Evolutionary conservation across 2,329 filamentous ascomycete species (phyloP).

Genomic region (Aspergillus fumigatus): DNA sequence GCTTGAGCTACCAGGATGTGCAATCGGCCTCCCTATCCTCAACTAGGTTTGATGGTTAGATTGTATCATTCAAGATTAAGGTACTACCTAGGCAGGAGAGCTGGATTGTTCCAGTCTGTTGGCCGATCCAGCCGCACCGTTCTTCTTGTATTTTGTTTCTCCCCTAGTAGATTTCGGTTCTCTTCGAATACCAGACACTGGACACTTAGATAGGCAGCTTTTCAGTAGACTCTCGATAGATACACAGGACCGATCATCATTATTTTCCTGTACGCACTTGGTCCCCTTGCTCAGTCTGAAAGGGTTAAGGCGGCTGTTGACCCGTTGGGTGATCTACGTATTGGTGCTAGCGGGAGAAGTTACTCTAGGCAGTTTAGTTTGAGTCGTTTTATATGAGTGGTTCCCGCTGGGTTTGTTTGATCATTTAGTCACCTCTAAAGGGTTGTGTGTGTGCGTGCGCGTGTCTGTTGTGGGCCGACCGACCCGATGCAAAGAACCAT

Average conservation of each 20-base stretch:
- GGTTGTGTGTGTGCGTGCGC: neutral
- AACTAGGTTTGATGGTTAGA: neutral
- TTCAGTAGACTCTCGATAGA: neutral
- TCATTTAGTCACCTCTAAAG: conserved; percentile 3
- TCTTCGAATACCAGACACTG: neutral
- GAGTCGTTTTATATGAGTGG: conserved; percentile 1
- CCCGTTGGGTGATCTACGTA: conserved; percentile 16
- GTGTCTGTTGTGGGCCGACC: conserved; percentile 13
- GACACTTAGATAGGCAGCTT: neutral
- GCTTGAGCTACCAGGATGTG: neutral
- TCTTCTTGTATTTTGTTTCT: neutral
- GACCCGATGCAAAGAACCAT: conserved; percentile 16
- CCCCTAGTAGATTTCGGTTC: too few species aligned
- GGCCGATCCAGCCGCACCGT: neutral
- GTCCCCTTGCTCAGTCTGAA: conserved; percentile 1
- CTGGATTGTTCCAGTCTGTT: neutral
- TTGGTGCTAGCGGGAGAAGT: conserved; percentile 9
- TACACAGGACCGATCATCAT: neutral
- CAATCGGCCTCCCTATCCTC: neutral
- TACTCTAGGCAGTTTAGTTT: conserved; percentile 1
- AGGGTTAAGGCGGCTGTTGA: conserved; percentile 2
- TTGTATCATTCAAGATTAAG: neutral
- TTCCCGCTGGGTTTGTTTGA: conserved; percentile 11
- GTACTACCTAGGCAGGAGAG: neutral
- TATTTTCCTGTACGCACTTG: neutral